Conservation (phyloP, 2,329 filamentous ascomycete species). For the Pseudogymnoascus verrucosus region DNA sequence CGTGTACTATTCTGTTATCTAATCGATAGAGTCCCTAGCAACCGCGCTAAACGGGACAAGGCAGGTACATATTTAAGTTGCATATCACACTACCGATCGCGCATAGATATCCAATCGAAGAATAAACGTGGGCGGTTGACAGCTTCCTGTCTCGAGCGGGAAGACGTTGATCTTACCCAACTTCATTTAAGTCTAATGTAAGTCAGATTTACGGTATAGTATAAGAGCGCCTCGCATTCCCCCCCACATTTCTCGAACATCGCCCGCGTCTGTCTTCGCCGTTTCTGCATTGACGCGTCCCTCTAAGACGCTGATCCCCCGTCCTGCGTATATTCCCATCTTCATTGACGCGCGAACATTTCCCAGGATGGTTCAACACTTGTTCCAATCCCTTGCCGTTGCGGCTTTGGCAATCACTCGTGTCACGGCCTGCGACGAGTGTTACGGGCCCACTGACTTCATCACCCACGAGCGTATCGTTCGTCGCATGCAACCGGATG, state of each 20-base stretch:
- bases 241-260: background rate
- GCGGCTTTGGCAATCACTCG: conserved; percentile 18
- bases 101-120: too few relatives aligned
- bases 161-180: too few relatives aligned
- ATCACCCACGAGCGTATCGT: conserved; percentile 40
- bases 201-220: background rate
- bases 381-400: background rate
- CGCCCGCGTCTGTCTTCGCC: background rate
- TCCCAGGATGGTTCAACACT: background rate
- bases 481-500: conserved; percentile 42
- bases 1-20: too few relatives aligned
- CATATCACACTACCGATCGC: too few relatives aligned
- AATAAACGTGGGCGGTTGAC: too few relatives aligned
- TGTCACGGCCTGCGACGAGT: conserved; percentile 33
- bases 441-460: conserved; percentile 35
- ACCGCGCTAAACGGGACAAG: too few relatives aligned
- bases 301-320: background rate
- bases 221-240: background rate
- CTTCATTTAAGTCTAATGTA: background rate
- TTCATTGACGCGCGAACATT: background rate
- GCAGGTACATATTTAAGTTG: too few relatives aligned
- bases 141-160: too few relatives aligned
- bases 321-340: background rate
- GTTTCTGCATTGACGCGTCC: background rate
- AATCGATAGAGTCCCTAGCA: too few relatives aligned